Evolutionary conservation across 345 rosid genomes (phyloP).

Genomic region (Noccaea caerulescens): DNA sequence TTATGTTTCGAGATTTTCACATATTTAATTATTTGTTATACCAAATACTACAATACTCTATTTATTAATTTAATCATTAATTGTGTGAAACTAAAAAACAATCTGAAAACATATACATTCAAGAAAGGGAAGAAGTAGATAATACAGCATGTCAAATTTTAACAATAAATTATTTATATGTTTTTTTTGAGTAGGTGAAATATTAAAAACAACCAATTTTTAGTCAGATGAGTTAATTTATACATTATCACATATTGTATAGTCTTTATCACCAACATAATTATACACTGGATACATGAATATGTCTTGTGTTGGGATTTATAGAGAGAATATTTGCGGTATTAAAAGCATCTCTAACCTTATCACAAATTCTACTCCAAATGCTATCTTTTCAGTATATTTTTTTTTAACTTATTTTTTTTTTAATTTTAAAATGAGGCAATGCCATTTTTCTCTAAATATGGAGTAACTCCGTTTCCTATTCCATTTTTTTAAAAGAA

Average conservation of each 20-base stretch:
- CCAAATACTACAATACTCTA: not conserved
- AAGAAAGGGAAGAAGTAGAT: not conserved
- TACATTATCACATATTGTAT: not conserved
- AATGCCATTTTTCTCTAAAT: too few species aligned
- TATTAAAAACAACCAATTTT: not conserved
- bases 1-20: not conserved
- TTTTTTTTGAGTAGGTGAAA: not conserved
- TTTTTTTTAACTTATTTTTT: too few species aligned
- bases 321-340: not conserved
- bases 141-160: too few species aligned
- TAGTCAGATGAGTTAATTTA: not conserved
- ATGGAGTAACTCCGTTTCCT: too few species aligned
- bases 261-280: slow-evolving; percentile 10
- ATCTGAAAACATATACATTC: not conserved
- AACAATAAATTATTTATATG: too few species aligned
- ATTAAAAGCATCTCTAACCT: not conserved
- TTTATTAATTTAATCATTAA: too few species aligned
- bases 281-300: slow-evolving; percentile 9
- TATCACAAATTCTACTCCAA: too few species aligned
- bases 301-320: not conserved
- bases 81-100: not conserved
- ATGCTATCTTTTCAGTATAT: too few species aligned
- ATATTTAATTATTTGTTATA: not conserved
- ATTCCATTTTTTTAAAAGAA: too few species aligned
- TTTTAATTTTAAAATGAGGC: too few species aligned